phyloP scores from a whole-genome alignment of 345 rosid genomes.

The Eucalyptus lansdowneana region DNA sequence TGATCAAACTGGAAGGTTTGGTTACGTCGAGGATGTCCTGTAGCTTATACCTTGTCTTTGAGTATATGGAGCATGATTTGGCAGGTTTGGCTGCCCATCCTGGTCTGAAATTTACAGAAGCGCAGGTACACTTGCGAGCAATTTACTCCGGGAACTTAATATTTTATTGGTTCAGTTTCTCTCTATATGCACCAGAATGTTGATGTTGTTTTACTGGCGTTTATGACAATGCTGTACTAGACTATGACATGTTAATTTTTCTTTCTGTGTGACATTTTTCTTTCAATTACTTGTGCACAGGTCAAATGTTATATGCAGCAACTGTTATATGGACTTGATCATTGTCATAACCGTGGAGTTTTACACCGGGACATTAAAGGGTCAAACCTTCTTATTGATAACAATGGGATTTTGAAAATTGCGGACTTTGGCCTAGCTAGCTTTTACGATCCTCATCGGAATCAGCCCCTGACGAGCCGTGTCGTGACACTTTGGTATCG shows the following conservation, averaged over 20 bases:
- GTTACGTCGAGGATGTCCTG: constrained; percentile 99
- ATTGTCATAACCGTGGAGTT: constrained; percentile 92
- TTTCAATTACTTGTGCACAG: constrained; percentile 10
- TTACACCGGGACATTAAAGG: constrained; percentile 98
- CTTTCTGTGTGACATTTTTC: neutral
- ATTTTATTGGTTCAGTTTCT: neutral
- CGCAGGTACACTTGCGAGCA: constrained; percentile 42
- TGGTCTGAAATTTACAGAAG: constrained; percentile 71
- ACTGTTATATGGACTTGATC: constrained; percentile 77
- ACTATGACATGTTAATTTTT: neutral
- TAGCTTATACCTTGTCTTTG: constrained; percentile 96
- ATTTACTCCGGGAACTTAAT: neutral
- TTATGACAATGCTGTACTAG: neutral
- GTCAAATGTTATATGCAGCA: constrained; percentile 96
- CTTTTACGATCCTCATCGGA: constrained; percentile 61
- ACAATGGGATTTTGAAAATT: constrained; percentile 80
- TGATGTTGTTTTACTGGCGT: neutral
- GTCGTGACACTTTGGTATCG: constrained; percentile 99
- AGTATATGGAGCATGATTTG: constrained; percentile 98
- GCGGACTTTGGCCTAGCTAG: constrained; percentile 98
- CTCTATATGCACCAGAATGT: neutral
- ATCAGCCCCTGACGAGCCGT: constrained; percentile 83
- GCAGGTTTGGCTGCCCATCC: constrained; percentile 96
- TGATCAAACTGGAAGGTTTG: constrained; percentile 90
- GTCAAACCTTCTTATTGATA: constrained; percentile 87